Base-by-base conservation (phyloP, 2,329 filamentous ascomycete genomes). In the Nigrospora oryzae region DNA sequence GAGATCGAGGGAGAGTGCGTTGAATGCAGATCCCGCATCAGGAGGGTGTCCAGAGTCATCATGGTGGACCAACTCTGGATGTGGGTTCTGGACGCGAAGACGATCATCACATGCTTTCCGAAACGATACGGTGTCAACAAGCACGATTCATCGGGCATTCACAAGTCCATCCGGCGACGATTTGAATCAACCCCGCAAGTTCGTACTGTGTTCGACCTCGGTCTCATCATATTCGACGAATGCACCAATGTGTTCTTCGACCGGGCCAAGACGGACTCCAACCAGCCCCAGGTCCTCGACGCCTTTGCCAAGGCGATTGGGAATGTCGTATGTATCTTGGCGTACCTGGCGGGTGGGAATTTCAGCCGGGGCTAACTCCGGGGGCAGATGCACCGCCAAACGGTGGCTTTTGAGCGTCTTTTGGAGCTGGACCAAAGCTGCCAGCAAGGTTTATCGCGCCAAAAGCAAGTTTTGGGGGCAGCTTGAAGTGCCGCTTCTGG, bases 1-100 rank as follows among this genome's bases (percentile, higher is more conserved):
- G 36, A 36, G 0, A 48, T 46, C 2, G 28, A 48, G 3, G 28
- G n/a, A 1, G 32, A 42, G 3, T 56, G 54, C 30, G 34, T 43
- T 1, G 38, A 46, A 17, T 55, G 48, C 15, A 46, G 40, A 13
- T 45, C 46, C 1, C 52, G 47, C 4, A 49, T 52, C 1, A 46
- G 44, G 15, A 58, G 56, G 42, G 16, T 53, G 2, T 44, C 57
- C 3, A 41, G 57, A 1, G 45, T 69, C 3, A 48, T 69, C 6
- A 70, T 70, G 67, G 65, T 69, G 1, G 67, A 70, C 34, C 66
- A 70, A 42, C 56, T 70, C 0, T 70, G 67, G 67, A 59, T 70
- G 57, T 70, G 65, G 65, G 58, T 70, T 19, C 47, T 69, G 1
- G 66, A 66, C 38, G 58, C 28, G 36, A 57, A 59, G 7, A 67